phyloP scores from a whole-genome alignment of 2,329 filamentous ascomycete genomes.

The Trichoderma sp. region DNA sequence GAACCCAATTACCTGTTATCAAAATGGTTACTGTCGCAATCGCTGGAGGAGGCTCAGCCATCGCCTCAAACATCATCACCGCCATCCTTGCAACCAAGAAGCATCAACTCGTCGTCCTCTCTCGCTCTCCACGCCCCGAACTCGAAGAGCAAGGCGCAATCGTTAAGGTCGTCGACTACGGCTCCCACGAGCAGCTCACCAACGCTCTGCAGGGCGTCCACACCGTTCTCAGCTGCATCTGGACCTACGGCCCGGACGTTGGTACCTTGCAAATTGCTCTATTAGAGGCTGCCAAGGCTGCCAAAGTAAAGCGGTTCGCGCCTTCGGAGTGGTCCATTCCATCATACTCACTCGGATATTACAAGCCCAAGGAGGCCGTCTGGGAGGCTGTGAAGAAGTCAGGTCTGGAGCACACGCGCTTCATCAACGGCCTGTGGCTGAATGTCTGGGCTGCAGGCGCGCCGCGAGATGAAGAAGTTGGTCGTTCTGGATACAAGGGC shows the following conservation, averaged over 20 bases:
- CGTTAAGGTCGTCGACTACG: slow-evolving; percentile 7
- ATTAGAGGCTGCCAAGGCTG: slow-evolving; percentile 9
- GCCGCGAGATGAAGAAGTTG: not conserved
- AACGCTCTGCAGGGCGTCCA: slow-evolving; percentile 12
- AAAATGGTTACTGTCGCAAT: slow-evolving; percentile 18
- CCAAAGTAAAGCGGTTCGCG: slow-evolving; percentile 1
- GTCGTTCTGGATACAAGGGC: not conserved
- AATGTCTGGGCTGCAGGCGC: slow-evolving; percentile 11
- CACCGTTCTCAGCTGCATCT: slow-evolving; percentile 16
- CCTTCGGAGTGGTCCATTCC: slow-evolving; percentile 4
- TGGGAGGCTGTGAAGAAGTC: slow-evolving; percentile 14
- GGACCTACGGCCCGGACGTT: not conserved
- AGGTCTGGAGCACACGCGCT: slow-evolving; percentile 16
- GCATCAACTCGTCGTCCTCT: slow-evolving; percentile 9
- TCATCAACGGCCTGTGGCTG: slow-evolving; percentile 13
- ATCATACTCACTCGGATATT: not conserved
- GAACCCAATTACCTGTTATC: not conserved
- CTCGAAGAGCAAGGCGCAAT: slow-evolving; percentile 1
- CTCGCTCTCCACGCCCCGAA: not conserved
- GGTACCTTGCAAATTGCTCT: slow-evolving; percentile 1
- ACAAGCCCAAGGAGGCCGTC: not conserved
- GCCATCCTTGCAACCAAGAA: slow-evolving; percentile 14
- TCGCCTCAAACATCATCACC: slow-evolving; percentile 15
- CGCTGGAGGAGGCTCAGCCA: slow-evolving; percentile 7
- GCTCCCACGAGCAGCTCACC: not conserved